These are phyloP conservation scores for Hygrophoropsis aurantiaca DNA, from an alignment of 768 basidiomycete species.

Conservation along the genomic window DNA sequence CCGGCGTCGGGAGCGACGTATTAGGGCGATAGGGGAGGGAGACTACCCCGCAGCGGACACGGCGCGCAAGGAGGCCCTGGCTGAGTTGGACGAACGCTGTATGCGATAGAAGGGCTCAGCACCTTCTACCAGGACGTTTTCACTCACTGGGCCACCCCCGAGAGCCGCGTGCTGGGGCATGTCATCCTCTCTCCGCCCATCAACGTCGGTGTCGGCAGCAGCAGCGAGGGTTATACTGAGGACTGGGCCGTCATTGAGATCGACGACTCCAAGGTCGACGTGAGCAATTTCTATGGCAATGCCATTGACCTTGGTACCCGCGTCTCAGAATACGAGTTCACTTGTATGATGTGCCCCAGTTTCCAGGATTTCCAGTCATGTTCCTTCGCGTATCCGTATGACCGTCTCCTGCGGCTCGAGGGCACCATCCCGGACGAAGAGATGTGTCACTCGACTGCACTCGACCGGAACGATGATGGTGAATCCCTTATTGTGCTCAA, in stretches of 20 bases:
- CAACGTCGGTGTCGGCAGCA: too few species aligned
- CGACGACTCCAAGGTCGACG: slow-evolving; percentile 17
- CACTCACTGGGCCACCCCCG: slow-evolving; percentile 12
- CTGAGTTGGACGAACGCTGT: slow-evolving; percentile 6
- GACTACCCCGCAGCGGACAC: too few species aligned
- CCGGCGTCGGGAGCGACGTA: slow-evolving; percentile 11
- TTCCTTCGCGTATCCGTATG: slow-evolving; percentile 17
- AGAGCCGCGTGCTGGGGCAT: slow-evolving; percentile 23
- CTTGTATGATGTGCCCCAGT: slow-evolving; percentile 13
- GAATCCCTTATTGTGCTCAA: slow-evolving; percentile 1
- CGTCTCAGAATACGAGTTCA: slow-evolving; percentile 9
- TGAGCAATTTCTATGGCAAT: slow-evolving; percentile 18
- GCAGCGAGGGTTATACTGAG: too few species aligned
- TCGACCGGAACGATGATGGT: neutral
- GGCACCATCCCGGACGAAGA: slow-evolving; percentile 15
- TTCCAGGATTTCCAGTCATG: slow-evolving; percentile 5
- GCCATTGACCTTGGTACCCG: slow-evolving; percentile 17
- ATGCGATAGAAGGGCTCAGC: slow-evolving; percentile 15
- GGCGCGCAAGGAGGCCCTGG: slow-evolving; percentile 4
- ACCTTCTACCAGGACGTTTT: slow-evolving; percentile 13
- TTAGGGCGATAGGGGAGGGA: slow-evolving; percentile 12
- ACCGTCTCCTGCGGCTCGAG: slow-evolving; percentile 17
- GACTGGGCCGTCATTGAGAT: slow-evolving; percentile 28
- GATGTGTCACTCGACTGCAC: slow-evolving; percentile 11
- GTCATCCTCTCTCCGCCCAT: slow-evolving; percentile 23